phyloP scores from a whole-genome alignment of 116 monocot genomes.

The Phalaenopsis hybrid region DNA sequence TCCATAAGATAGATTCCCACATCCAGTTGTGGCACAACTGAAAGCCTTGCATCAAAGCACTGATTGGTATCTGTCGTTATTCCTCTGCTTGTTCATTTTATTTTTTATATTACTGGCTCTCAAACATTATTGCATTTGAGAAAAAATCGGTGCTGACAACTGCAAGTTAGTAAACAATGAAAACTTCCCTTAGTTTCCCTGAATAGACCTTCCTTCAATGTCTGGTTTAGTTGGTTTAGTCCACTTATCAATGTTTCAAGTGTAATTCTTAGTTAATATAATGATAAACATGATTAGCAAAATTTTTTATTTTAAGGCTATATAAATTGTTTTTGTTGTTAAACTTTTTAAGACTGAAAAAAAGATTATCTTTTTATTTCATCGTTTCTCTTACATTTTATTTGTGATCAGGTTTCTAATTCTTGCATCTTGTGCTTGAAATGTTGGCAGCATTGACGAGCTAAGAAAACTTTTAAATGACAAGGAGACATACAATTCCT shows the following conservation, averaged over 20 bases:
- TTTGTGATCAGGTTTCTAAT: neutral
- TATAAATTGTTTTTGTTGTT: neutral
- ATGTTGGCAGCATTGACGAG: slow-evolving; percentile 21
- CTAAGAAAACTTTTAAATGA: slow-evolving; percentile 23
- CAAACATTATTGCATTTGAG: neutral
- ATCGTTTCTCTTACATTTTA: neutral
- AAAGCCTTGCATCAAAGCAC: neutral
- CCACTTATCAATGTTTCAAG: neutral
- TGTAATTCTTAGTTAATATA: neutral
- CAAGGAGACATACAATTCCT: slow-evolving; percentile 18
- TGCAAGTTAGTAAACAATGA: neutral
- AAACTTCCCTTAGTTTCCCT: neutral
- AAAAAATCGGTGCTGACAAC: neutral
- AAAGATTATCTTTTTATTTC: neutral
- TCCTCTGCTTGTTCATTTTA: neutral
- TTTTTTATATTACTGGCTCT: neutral
- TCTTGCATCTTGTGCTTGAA: slow-evolving; percentile 1
- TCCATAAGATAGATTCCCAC: neutral
- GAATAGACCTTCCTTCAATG: neutral
- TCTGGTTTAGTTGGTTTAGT: neutral
- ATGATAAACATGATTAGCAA: neutral
- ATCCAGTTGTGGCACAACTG: neutral
- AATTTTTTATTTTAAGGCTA: neutral
- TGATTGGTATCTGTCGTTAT: neutral
- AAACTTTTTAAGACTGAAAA: neutral